Conservation (phyloP, 768 basidiomycete genomes). For the Boletus huronensis region DNA sequence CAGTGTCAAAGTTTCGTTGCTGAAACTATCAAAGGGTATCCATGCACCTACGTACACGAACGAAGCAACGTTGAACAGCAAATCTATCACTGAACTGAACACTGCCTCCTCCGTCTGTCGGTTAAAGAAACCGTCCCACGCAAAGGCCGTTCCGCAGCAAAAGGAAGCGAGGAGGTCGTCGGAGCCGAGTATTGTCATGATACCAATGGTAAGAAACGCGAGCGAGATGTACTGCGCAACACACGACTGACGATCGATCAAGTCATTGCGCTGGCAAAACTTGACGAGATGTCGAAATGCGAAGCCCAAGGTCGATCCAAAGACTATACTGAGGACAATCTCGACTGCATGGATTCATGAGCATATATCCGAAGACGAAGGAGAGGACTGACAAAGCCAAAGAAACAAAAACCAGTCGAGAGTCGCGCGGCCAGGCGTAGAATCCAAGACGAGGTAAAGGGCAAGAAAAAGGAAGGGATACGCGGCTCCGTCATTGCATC, state of each 20-base stretch:
- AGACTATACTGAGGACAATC: constrained; percentile 67
- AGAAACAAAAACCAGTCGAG: constrained; percentile 85
- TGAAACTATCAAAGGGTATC: constrained; percentile 89
- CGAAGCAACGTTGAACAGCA: constrained; percentile 92
- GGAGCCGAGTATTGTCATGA: constrained; percentile 80
- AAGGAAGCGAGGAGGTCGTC: constrained; percentile 96
- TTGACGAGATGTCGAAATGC: constrained; percentile 88
- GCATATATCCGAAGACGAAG: background rate
- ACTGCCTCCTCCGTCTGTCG: constrained; percentile 91
- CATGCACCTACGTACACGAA: constrained; percentile 97
- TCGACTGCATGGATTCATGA: constrained; percentile 51
- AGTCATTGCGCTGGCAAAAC: constrained; percentile 79
- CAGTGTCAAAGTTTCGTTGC: constrained; percentile 60
- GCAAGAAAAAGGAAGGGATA: constrained; percentile 93
- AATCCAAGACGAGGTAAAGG: constrained; percentile 79
- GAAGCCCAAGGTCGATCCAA: constrained; percentile 74
- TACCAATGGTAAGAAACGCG: constrained; percentile 80
- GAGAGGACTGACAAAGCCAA: constrained; percentile 71
- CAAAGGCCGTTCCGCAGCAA: constrained; percentile 92
- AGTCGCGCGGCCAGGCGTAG: constrained; percentile 57
- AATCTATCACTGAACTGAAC: constrained; percentile 94
- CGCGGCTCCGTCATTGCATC: constrained; percentile 96
- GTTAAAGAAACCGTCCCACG: constrained; percentile 95
- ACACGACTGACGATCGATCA: constrained; percentile 93
- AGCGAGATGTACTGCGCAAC: constrained; percentile 89